Conservation (phyloP, 306 rosid genomes). For the Acacia acuminata region DNA sequence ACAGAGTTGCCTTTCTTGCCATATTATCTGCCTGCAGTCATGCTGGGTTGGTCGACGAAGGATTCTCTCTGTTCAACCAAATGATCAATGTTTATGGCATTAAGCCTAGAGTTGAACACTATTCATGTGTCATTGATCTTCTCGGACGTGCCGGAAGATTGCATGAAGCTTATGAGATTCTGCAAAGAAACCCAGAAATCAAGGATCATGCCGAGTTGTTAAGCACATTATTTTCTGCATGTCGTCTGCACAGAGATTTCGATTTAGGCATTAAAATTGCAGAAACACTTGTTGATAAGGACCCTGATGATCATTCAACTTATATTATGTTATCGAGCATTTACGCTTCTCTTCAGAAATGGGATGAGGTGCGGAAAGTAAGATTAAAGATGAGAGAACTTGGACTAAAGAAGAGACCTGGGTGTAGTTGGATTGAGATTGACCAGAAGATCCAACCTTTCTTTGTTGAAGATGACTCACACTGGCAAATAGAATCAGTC, state of each 20-base stretch:
- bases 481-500: constrained; percentile 49
- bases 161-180: constrained; percentile 67
- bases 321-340: constrained; percentile 59
- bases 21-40: constrained; percentile 83
- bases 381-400: constrained; percentile 71
- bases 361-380: constrained; percentile 68
- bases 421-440: constrained; percentile 88
- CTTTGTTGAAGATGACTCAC: constrained; percentile 66
- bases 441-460: constrained; percentile 61
- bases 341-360: constrained; percentile 63
- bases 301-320: constrained; percentile 69
- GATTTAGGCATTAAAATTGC: constrained; percentile 65
- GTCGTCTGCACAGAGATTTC: constrained; percentile 56
- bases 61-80: constrained; percentile 57
- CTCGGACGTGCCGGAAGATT: constrained; percentile 88
- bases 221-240: constrained; percentile 73
- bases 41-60: constrained; percentile 72
- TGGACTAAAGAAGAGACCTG: constrained; percentile 74
- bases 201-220: constrained; percentile 53
- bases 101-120: constrained; percentile 65
- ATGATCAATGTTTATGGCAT: constrained; percentile 61
- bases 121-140: constrained; percentile 81
- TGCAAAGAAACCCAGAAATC: constrained; percentile 58
- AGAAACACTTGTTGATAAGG: constrained; percentile 48
- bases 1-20: constrained; percentile 69